Conservation (phyloP, 2,329 filamentous ascomycete species). For the Colletotrichum horii region DNA sequence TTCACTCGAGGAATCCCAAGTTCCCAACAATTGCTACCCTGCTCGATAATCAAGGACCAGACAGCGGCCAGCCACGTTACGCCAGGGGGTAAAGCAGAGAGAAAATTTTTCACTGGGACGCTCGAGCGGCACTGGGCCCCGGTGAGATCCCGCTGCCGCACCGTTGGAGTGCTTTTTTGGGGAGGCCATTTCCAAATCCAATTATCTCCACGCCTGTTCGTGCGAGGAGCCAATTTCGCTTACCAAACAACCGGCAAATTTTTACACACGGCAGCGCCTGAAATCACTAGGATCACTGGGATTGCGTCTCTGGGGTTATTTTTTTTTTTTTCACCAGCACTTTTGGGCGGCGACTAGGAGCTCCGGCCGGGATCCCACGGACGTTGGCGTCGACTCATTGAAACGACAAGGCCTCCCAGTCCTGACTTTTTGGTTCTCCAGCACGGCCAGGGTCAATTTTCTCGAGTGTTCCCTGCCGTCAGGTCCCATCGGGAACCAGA, state of each 20-base stretch:
- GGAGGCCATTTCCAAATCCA: slow-evolving; percentile 11
- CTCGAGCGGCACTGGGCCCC: slow-evolving; percentile 5
- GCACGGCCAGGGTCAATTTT: neutral
- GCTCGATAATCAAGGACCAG: slow-evolving; percentile 3
- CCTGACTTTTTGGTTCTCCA: neutral
- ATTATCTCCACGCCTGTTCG: slow-evolving; percentile 7
- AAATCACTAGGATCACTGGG: neutral
- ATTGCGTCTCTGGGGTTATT: neutral
- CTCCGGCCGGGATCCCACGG: slow-evolving; percentile 10
- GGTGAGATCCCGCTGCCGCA: neutral
- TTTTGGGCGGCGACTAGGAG: slow-evolving; percentile 15
- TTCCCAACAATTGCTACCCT: slow-evolving; percentile 14
- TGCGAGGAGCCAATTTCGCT: slow-evolving; percentile 19
- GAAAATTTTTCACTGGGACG: slow-evolving; percentile 17
- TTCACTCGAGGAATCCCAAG: slow-evolving; percentile 15
- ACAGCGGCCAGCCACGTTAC: slow-evolving; percentile 16
- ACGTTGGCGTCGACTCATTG: slow-evolving; percentile 17
- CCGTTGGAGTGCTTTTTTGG: slow-evolving; percentile 2
- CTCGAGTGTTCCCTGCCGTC: neutral
- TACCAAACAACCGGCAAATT: slow-evolving; percentile 11
- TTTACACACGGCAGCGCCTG: slow-evolving; percentile 13
- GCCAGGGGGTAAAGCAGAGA: neutral
- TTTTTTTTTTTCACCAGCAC: neutral
- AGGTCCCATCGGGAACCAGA: neutral
- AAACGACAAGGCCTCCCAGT: slow-evolving; percentile 14